phyloP scores from a whole-genome alignment of 116 monocot genomes.

The Zostera marina region DNA sequence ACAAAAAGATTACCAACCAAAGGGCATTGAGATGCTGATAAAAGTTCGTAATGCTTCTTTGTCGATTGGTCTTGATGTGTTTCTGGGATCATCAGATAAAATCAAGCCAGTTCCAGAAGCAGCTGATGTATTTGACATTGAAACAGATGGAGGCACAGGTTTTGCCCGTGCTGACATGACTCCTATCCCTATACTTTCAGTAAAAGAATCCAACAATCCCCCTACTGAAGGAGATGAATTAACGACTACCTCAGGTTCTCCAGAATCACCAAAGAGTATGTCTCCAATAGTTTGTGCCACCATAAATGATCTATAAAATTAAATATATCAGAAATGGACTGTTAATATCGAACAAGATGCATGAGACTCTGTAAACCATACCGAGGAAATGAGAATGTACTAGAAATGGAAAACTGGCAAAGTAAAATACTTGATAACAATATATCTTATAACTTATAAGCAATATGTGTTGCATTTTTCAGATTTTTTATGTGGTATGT shows the following conservation, averaged over 20 bases:
- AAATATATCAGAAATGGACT: conserved; percentile 1
- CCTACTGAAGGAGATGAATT: conserved; percentile 64
- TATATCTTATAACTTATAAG: no score
- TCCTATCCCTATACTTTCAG: conserved; percentile 87
- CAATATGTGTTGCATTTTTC: no score
- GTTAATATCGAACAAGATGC: not conserved
- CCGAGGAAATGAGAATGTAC: no score
- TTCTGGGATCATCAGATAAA: conserved; percentile 45
- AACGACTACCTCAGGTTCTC: conserved; percentile 60
- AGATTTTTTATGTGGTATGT: no score
- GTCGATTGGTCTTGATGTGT: conserved; percentile 39
- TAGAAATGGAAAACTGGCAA: no score
- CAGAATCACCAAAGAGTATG: conserved; percentile 61
- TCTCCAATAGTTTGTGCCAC: conserved; percentile 77
- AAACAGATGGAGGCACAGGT: conserved; percentile 54
- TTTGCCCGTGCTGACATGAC: conserved; percentile 71
- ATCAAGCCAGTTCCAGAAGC: conserved; percentile 31
- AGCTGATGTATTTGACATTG: conserved; percentile 23
- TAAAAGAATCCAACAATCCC: conserved; percentile 93
- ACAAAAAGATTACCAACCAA: conserved; percentile 83
- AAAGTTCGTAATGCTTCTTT: conserved; percentile 72
- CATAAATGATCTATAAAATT: conserved; percentile 48
- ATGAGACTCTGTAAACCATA: no score
- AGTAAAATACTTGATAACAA: no score
- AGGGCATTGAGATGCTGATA: conserved; percentile 82